Evolutionary conservation across 805 yeast genomes (phyloP).

Genomic region (Sugiyamaella mastotermitis): DNA sequence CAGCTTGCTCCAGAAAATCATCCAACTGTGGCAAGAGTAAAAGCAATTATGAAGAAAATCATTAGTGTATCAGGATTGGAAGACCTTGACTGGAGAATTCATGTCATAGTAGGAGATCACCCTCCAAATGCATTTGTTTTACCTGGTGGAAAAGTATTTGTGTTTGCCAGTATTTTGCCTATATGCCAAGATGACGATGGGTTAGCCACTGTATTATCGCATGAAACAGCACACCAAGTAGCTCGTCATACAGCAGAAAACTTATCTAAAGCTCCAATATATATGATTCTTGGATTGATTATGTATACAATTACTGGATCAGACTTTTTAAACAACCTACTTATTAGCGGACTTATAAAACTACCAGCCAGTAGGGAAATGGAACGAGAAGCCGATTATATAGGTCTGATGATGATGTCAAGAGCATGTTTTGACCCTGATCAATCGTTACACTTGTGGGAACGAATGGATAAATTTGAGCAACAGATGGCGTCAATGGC

Average conservation of each 20-base stretch:
- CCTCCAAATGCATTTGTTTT: slow-evolving; percentile 96
- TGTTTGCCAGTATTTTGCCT: slow-evolving; percentile 70
- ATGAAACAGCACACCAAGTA: slow-evolving; percentile 89
- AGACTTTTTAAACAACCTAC: slow-evolving; percentile 43
- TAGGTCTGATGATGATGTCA: slow-evolving; percentile 89
- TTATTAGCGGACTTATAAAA: slow-evolving; percentile 51
- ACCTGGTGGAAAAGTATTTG: slow-evolving; percentile 95
- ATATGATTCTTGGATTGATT: slow-evolving; percentile 45
- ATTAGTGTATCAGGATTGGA: slow-evolving; percentile 34
- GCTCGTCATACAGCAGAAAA: slow-evolving; percentile 90
- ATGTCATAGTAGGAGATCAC: slow-evolving; percentile 63
- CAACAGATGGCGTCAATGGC: slow-evolving; percentile 8
- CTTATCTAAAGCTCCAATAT: slow-evolving; percentile 69
- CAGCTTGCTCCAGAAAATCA: slow-evolving; percentile 55
- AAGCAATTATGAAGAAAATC: slow-evolving; percentile 57
- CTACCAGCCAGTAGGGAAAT: slow-evolving; percentile 86
- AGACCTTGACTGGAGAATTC: slow-evolving; percentile 62
- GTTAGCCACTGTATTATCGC: slow-evolving; percentile 89
- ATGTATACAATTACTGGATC: slow-evolving; percentile 61
- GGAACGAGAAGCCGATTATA: slow-evolving; percentile 96
- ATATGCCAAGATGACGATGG: slow-evolving; percentile 83
- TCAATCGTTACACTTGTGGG: slow-evolving; percentile 76
- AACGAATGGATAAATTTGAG: slow-evolving; percentile 61
- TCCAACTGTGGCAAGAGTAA: slow-evolving; percentile 53
- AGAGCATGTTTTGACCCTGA: slow-evolving; percentile 78